These are phyloP conservation scores for Nicotiana benthamiana DNA, from an alignment of 257 asterid genomes.

Conservation along the genomic window DNA sequence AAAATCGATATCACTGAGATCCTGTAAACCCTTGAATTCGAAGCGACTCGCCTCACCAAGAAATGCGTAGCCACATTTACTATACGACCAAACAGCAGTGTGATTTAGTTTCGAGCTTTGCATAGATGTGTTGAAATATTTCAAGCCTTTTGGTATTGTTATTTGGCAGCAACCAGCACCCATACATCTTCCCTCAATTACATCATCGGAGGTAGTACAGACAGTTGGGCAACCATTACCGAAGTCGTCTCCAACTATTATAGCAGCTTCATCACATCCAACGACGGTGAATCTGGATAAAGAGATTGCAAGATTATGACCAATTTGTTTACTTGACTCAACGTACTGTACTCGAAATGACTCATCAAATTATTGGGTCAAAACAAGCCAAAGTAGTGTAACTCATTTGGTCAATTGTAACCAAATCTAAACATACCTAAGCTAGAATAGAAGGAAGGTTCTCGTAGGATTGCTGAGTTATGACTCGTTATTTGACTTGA, in stretches of 20 bases:
- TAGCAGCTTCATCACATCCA: slow-evolving; percentile 53
- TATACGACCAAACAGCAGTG: slow-evolving; percentile 23
- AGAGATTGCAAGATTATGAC: neutral
- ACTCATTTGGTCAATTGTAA: neutral
- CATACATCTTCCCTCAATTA: slow-evolving; percentile 32
- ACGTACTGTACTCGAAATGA: neutral
- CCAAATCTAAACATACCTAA: neutral
- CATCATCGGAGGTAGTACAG: slow-evolving; percentile 34
- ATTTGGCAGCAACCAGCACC: slow-evolving; percentile 75
- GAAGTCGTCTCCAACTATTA: slow-evolving; percentile 22
- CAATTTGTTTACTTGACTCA: neutral
- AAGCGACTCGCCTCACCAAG: slow-evolving; percentile 45
- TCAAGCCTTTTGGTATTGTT: slow-evolving; percentile 41
- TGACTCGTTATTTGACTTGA: neutral
- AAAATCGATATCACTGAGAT: slow-evolving; percentile 42
- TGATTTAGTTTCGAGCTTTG: slow-evolving; percentile 19
- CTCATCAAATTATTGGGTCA: neutral
- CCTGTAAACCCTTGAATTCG: slow-evolving; percentile 37
- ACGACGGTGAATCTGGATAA: slow-evolving; percentile 24
- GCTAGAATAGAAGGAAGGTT: no score
- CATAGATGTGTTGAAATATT: neutral
- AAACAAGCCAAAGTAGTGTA: neutral
- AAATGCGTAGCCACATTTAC: slow-evolving; percentile 57
- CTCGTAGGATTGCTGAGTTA: no score
- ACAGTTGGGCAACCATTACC: slow-evolving; percentile 44